A percentile compares a stretch with the other conserved stretches of the same genome.
These are phyloP conservation scores for Trametes sanguinea DNA, from an alignment of 768 basidiomycete genomes.

Conservation along the genomic window DNA sequence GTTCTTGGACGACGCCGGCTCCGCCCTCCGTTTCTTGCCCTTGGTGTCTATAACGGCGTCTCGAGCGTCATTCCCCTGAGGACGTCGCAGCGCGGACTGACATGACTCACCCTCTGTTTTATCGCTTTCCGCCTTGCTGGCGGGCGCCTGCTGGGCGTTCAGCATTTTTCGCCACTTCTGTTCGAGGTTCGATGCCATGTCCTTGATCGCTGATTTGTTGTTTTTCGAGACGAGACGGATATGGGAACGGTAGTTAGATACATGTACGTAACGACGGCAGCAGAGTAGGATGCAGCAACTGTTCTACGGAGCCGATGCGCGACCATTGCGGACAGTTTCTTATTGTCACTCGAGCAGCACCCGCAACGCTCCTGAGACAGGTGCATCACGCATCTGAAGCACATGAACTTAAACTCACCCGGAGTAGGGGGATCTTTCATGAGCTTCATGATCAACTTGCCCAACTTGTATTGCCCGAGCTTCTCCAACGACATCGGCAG, in stretches of 20 bases:
- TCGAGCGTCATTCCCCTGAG: constrained; percentile 30
- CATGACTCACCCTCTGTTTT: constrained; percentile 72
- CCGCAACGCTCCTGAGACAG: not conserved
- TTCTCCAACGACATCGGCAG: constrained; percentile 72
- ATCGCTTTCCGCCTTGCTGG: constrained; percentile 37
- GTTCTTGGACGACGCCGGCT: constrained; percentile 47
- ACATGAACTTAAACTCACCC: constrained; percentile 59
- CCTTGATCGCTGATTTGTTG: constrained; percentile 75
- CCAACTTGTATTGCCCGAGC: constrained; percentile 71
- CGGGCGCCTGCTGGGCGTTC: constrained; percentile 44
- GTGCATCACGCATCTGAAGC: not conserved
- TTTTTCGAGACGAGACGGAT: constrained; percentile 35
- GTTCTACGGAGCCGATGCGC: constrained; percentile 9
- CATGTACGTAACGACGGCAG: constrained; percentile 34
- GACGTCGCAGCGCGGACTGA: constrained; percentile 40
- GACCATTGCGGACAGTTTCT: not conserved
- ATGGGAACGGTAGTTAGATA: constrained; percentile 68
- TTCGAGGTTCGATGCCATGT: constrained; percentile 89
- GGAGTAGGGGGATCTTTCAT: constrained; percentile 73
- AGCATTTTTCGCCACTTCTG: constrained; percentile 76
- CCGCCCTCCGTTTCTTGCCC: constrained; percentile 74
- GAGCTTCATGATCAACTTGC: constrained; percentile 76
- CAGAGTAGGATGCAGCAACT: constrained; percentile 9
- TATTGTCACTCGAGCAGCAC: not conserved
- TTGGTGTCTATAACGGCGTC: constrained; percentile 47